Evolutionary conservation across 768 basidiomycete genomes (phyloP).

Genomic region (Chlorophyllum brunneum): DNA sequence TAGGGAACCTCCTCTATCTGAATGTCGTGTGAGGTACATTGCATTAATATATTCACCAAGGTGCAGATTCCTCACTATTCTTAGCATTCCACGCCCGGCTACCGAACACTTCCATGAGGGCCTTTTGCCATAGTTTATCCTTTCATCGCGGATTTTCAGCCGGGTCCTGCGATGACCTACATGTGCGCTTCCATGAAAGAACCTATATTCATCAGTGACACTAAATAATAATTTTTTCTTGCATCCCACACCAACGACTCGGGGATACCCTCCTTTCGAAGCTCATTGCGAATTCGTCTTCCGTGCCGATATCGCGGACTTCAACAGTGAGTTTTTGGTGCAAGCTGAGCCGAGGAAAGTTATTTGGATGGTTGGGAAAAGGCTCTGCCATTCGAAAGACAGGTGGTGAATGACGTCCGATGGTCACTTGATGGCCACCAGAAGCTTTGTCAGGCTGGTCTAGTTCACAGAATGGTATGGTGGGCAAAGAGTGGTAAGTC

Average conservation of each 20-base stretch:
- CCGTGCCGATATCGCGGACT: too few species aligned
- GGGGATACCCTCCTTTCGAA: background rate
- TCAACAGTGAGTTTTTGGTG: too few species aligned
- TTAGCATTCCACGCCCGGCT: background rate
- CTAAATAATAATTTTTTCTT: background rate
- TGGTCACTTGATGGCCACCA: too few species aligned
- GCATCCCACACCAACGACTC: background rate
- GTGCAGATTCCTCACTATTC: background rate
- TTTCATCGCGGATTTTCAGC: background rate
- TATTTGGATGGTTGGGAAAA: too few species aligned
- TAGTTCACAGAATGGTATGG: too few species aligned
- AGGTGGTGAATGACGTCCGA: too few species aligned
- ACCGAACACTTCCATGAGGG: background rate
- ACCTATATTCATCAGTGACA: background rate
- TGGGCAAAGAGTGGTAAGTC: too few species aligned
- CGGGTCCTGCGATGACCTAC: too few species aligned
- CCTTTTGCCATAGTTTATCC: constrained; percentile 1
- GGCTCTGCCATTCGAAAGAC: too few species aligned
- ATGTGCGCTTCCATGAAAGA: background rate
- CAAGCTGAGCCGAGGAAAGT: too few species aligned
- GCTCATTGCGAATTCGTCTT: background rate
- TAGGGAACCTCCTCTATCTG: background rate
- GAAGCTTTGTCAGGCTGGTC: too few species aligned
- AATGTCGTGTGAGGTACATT: too few species aligned
- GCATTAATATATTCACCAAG: background rate